Percentiles rank a stretch among this genome's conserved stretches.
Evolutionary conservation across 345 rosid genomes (phyloP).

Genomic region (Sisymbrium altissimum): DNA sequence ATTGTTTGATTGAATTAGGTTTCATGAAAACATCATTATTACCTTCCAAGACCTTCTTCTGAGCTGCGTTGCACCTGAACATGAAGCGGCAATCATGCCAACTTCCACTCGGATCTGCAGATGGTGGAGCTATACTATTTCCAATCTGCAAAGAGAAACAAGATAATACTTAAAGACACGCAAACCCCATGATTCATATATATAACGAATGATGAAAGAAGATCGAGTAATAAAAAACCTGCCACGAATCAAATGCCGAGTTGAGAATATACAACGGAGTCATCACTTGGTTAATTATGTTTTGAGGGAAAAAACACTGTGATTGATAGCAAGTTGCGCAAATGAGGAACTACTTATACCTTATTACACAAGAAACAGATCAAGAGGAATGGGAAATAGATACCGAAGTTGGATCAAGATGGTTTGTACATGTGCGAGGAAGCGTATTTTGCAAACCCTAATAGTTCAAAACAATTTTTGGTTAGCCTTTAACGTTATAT

Average conservation of each 20-base stretch:
- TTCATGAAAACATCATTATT: neutral
- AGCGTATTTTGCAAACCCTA: constrained; percentile 30
- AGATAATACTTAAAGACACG: neutral
- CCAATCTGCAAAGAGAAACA: constrained; percentile 4
- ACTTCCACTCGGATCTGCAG: constrained; percentile 14
- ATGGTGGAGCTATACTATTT: constrained; percentile 22
- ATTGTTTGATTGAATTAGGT: neutral
- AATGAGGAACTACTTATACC: neutral
- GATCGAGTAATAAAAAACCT: constrained; percentile 11
- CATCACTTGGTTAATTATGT: constrained; percentile 26
- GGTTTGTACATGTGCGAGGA: constrained; percentile 25
- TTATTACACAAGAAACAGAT: neutral
- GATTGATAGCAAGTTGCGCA: neutral
- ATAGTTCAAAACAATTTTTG: neutral
- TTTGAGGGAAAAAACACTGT: constrained; percentile 36
- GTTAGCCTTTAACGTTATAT: neutral
- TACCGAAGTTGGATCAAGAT: constrained; percentile 26
- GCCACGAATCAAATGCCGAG: constrained; percentile 34
- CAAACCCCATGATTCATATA: neutral
- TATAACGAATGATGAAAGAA: neutral
- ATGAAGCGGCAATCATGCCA: constrained; percentile 10
- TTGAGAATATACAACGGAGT: constrained; percentile 31
- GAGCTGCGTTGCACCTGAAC: constrained; percentile 2
- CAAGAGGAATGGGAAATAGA: neutral
- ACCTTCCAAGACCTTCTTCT: constrained; percentile 15